Base-by-base conservation (phyloP, 495 filamentous ascomycete genomes). In the Saxophila tyrrhenica region DNA sequence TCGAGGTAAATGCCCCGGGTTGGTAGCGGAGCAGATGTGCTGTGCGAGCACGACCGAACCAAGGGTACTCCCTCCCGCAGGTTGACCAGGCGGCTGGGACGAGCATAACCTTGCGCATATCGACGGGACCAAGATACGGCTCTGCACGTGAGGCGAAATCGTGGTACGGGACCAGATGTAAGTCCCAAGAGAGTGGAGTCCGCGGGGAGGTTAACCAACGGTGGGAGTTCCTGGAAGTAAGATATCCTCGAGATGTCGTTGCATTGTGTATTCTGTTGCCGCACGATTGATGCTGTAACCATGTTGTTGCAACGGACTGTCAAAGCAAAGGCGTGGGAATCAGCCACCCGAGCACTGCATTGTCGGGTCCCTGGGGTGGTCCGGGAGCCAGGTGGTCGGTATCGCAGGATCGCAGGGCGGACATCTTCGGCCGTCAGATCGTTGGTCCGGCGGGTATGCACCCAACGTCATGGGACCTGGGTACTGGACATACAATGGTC, bases 311-410 rank as follows among this genome's bases (percentile, higher is more conserved):
- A 5, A 44, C 15, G 8, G 17, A 44, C 41, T 19, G 44, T 35
- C 23, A 39, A 46, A 48, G 25, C 35, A 54, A 25, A 38, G 3
- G 1, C 1, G 3, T n/a, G 16, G 16, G 16, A 5, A 41, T 50
- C 44, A 39, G 53, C 53, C 53, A 55, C 53, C 21, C 25, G 25
- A 19, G 45, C 45, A 55, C 53, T n/a, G 38, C 53, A 55, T 55
- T 39, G n/a, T n/a, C n/a, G n/a, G n/a, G n/a, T n/a, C n/a, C n/a
- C n/a, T n/a, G n/a, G n/a, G n/a, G n/a, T n/a, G n/a, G n/a, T n/a
- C n/a, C n/a, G n/a, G n/a, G n/a, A n/a, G n/a, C n/a, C n/a, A n/a
- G n/a, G n/a, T n/a, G n/a, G n/a, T n/a, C n/a, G n/a, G n/a, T n/a
- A n/a, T n/a, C n/a, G n/a, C n/a, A n/a, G n/a, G n/a, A 25, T 41